Conservation (phyloP, 2,329 filamentous ascomycete species). For the Nemania abortiva region DNA sequence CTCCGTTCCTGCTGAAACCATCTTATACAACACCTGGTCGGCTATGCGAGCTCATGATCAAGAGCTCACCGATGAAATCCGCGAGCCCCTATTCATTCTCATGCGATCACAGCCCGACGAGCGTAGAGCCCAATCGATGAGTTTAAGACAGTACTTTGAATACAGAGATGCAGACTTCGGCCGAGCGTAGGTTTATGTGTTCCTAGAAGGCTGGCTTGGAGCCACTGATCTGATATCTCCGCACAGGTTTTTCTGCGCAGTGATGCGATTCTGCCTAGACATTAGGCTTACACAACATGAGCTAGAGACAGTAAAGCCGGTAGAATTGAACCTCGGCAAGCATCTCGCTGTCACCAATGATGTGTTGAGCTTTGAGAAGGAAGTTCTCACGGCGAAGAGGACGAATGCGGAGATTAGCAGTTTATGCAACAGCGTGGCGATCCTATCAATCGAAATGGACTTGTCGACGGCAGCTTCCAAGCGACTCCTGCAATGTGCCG, state of each 20-base stretch:
- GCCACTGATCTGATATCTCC: not conserved
- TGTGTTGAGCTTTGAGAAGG: conserved; percentile 26
- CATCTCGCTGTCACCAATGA: conserved; percentile 21
- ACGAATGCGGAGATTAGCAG: conserved; percentile 4
- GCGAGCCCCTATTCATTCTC: conserved; percentile 19
- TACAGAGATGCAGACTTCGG: conserved; percentile 24
- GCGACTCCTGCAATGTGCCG: conserved; percentile 1
- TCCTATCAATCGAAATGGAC: conserved; percentile 13
- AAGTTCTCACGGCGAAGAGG: not conserved
- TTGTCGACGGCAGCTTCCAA: conserved; percentile 14
- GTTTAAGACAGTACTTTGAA: conserved; percentile 16
- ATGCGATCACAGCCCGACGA: conserved; percentile 23
- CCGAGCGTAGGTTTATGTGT: conserved; percentile 14
- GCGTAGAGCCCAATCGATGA: conserved; percentile 7
- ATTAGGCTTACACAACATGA: not conserved
- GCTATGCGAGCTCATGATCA: conserved; percentile 8
- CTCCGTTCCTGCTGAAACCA: not conserved
- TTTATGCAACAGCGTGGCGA: conserved; percentile 16
- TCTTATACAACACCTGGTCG: conserved; percentile 15
- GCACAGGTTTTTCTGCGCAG: conserved; percentile 9
- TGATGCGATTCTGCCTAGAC: conserved; percentile 13
- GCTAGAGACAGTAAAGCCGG: not conserved
- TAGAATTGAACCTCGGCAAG: conserved; percentile 1
- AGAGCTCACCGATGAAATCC: conserved; percentile 5
- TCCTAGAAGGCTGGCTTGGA: too few species aligned